A percentile compares a stretch with the other conserved stretches of the same genome.
Evolutionary conservation across 495 filamentous ascomycete genomes (phyloP).

Genomic region (Trichoderma reesei): DNA sequence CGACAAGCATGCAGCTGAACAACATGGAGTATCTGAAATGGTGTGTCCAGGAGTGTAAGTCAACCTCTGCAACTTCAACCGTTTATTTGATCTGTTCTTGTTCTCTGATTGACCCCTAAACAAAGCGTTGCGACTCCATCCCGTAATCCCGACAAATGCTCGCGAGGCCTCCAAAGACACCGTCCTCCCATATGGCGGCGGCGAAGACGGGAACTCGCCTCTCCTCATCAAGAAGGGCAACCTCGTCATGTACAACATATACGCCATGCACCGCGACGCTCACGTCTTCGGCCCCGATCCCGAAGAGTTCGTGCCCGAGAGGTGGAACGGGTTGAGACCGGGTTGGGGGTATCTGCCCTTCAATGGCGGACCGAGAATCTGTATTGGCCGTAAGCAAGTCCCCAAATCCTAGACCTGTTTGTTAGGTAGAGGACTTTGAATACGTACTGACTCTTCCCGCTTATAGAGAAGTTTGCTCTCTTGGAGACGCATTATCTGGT

Average conservation of each 20-base stretch:
- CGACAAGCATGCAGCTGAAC: conserved; percentile 49
- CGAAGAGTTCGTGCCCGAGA: conserved; percentile 42
- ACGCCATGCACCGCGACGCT: conserved; percentile 48
- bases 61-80: neutral
- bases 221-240: conserved; percentile 40
- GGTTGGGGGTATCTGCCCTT: conserved; percentile 51
- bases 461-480: conserved; percentile 35
- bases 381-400: conserved; percentile 36
- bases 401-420: conserved; percentile 6
- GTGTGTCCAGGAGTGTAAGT: conserved; percentile 28
- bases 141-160: conserved; percentile 62
- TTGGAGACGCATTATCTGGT: conserved; percentile 51
- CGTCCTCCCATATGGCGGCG: conserved; percentile 63
- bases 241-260: conserved; percentile 31
- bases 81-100: conserved; percentile 9
- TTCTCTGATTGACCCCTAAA: conserved; percentile 23
- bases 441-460: too few relatives aligned
- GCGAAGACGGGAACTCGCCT: conserved; percentile 52
- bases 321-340: conserved; percentile 35
- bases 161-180: conserved; percentile 60
- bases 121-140: conserved; percentile 64
- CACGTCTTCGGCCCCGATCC: conserved; percentile 43
- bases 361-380: conserved; percentile 49
- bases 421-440: too few relatives aligned
- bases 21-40: conserved; percentile 51